Evolutionary conservation across 129 eudicot species (phyloP), one percentile per base, ranked within the genome.

Genomic region (Mikania micrantha): DNA sequence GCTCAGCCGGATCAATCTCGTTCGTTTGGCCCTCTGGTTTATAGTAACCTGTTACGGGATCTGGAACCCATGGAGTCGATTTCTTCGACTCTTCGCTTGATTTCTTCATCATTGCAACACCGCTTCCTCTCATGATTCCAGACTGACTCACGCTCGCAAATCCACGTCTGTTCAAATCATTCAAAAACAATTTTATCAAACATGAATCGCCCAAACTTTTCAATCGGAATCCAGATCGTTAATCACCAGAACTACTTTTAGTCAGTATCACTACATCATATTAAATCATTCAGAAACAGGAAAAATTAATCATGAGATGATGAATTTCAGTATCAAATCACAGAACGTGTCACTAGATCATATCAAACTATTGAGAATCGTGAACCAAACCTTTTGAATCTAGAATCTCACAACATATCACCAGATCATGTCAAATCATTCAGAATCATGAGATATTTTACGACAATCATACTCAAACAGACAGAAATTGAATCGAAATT

Each of bases 61-160:
- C 95, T 10, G 93, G 95, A 38, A 83, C 90, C 93, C 95, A 91
- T 4, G 93, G 52, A 9, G 79, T 85, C 60, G 76, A 81, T 69
- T 61, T 76, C 32, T 77, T 28, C 2, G 76, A 21, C 7, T 83
- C 87, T 24, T 83, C 89, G 3, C 63, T 67, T 36, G 69, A 80
- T 2, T 76, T 81, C 63, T 74, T 79, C 73, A 75, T 65, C 83
- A 78, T 22, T 78, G 77, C 69, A 64, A 73, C 60, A 20, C 74
- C 71, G n/a, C 70, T 52, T 58, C 82, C 78, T 53, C 78, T 76
- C 27, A 63, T 63, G n/a, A 61, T 15, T 15, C 81, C 71, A 0
- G 83, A 29, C 83, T 81, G 41, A 77, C 81, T 31, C 84, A 25
- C 2, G 81, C 76, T 74, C 11, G 85, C 82, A 11, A 66, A 84